These are phyloP conservation scores for Cutaneotrichosporon sp. DNA, from an alignment of 1,284 basidiomycete genomes.

Conservation along the genomic window DNA sequence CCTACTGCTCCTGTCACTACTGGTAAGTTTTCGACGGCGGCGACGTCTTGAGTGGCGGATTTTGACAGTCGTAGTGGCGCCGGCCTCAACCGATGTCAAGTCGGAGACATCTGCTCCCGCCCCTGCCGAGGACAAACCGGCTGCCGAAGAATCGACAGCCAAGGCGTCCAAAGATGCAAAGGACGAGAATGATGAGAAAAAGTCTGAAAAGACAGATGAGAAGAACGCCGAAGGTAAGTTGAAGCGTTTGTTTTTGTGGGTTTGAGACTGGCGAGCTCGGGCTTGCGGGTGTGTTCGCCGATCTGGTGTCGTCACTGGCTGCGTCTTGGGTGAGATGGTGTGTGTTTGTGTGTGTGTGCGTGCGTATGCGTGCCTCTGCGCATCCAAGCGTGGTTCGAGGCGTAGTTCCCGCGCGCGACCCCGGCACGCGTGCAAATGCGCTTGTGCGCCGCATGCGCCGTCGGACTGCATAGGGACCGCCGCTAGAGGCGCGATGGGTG, in stretches of 20 bases:
- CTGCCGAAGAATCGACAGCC: neutral
- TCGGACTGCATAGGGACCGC: too few species aligned
- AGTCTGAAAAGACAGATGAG: constrained; percentile 4
- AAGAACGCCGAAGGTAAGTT: constrained; percentile 11
- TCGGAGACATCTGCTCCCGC: neutral
- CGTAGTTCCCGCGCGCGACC: too few species aligned
- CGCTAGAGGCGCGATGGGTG: too few species aligned
- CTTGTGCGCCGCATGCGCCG: too few species aligned
- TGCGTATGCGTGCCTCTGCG: too few species aligned
- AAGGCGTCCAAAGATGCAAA: neutral
- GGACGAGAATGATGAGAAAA: neutral
- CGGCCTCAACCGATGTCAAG: constrained; percentile 3
- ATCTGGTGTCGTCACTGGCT: constrained; percentile 1
- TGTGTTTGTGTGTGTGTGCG: too few species aligned
- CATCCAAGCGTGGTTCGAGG: too few species aligned
- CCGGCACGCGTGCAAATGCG: too few species aligned
- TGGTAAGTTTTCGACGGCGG: constrained; percentile 3
- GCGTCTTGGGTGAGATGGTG: too few species aligned
- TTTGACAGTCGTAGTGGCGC: neutral
- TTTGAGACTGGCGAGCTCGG: too few species aligned
- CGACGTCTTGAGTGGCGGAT: neutral
- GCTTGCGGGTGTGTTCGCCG: too few species aligned
- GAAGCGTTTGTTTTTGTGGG: neutral
- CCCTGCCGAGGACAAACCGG: constrained; percentile 4
- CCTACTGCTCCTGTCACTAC: constrained; percentile 10